Evolutionary conservation across 192 early-diverging fungal species (phyloP), one percentile per base, ranked within the genome.

Genomic region (Jimgerdemannia flammicorona): DNA sequence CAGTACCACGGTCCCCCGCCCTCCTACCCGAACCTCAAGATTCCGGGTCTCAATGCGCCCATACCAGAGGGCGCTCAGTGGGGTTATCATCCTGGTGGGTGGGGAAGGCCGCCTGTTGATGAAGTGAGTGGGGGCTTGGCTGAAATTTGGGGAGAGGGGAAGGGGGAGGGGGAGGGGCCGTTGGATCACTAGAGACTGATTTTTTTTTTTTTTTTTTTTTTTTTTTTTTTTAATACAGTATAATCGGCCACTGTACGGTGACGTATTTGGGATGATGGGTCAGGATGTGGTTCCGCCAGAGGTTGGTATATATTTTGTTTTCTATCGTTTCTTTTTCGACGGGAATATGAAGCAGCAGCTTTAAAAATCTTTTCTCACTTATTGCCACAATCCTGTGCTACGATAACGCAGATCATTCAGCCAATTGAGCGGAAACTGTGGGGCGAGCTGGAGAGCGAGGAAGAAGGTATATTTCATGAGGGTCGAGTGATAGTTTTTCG

Each of bases 81-180:
- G 98, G 98, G 98, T 19, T 99, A 92, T 78, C 97, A 98, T 75
- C 96, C 97, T 3, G 98, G 98, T 71, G 97, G 96, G 67, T 95
- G 94, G 94, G 94, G 94, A 10, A 88, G 89, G 75, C 92, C 94
- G 44, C 94, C 94, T 9, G 91, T 95, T 3, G 93, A 95, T 75
- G 91, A 95, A 67, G 77, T 81, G 77, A 70, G 64, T 66, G 44
- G 40, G 71, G 67, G 40, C 29, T 65, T 65, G 64, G 67, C 29
- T 8, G 19, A 68, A 68, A 68, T 68, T 59, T 59, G 49, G 49
- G 49, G 8, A 10, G 49, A 0, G 49, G 14, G 14, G 6, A 14
- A 6, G 8, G 14, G 2, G 8, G 49, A 2, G 0, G 14, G 6
- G 49, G 49, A 4, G 49, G 49, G 4, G 49, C 4, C 14, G 49